Evolutionary conservation across 768 basidiomycete species (phyloP).

Genomic region (Lactarius indigo): DNA sequence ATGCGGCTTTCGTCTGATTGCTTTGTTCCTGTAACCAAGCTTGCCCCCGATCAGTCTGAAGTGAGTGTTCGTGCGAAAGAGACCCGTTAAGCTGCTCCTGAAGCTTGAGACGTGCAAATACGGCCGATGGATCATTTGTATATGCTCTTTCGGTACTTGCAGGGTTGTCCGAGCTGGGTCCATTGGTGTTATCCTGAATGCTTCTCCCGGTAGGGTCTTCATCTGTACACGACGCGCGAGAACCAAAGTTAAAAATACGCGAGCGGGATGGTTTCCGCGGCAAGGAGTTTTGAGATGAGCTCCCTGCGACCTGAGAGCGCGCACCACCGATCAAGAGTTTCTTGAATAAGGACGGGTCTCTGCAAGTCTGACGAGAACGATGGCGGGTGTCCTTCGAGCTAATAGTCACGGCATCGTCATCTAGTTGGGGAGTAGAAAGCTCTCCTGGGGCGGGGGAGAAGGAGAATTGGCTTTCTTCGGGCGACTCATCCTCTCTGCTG

Average conservation of each 20-base stretch:
- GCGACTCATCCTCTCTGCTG: slow-evolving; percentile 70
- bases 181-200: background rate
- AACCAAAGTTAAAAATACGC: slow-evolving; percentile 11
- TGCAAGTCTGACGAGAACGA: slow-evolving; percentile 1
- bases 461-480: slow-evolving; percentile 56
- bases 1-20: background rate
- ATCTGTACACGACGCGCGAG: slow-evolving; percentile 8
- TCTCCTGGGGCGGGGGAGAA: slow-evolving; percentile 48
- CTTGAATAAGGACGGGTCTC: slow-evolving; percentile 34
- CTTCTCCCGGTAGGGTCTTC: background rate
- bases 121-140: slow-evolving; percentile 9
- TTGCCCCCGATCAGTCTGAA: slow-evolving; percentile 8
- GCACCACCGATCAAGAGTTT: slow-evolving; percentile 8
- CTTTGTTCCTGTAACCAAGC: slow-evolving; percentile 23
- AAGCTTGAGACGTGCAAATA: slow-evolving; percentile 21
- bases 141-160: background rate
- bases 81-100: slow-evolving; percentile 1
- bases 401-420: slow-evolving; percentile 74
- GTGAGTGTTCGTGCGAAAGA: slow-evolving; percentile 7
- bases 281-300: background rate
- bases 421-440: slow-evolving; percentile 42
- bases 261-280: slow-evolving; percentile 15
- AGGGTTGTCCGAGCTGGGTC: background rate
- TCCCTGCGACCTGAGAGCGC: background rate
- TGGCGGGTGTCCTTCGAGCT: slow-evolving; percentile 60